Evolutionary conservation across 1,139 yeast species (phyloP), one percentile per base, ranked within the genome.

Genomic region (Saccharomyces pastorianus): DNA sequence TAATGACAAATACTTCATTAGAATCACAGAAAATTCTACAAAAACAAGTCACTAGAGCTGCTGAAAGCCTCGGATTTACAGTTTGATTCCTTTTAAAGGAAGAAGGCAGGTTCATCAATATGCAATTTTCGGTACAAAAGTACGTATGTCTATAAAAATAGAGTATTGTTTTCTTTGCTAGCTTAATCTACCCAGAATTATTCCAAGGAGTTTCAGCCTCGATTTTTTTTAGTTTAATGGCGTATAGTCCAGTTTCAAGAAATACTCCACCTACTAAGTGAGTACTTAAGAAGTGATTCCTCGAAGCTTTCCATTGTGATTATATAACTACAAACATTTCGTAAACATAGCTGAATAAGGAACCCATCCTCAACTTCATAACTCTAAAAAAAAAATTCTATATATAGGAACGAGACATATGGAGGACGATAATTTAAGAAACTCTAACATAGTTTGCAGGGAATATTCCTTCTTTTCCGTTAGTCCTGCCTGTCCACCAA

Each of bases 401-500:
- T n/a, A 46, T n/a, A 26, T 9, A 25, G 28, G n/a, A 25, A 11
- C 31, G 25, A 6, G 25, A 5, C 4, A 9, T 13, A 20, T 42
- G 32, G 31, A 5, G 25, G 11, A 2, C 8, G 14, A 23, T 32
- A 17, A 31, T 25, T 57, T 67, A 85, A 56, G 88, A 85, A 64
- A 90, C 72, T 66, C 90, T 95, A 47, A 93, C 97, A 67, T 93
- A 93, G 69, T 93, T 93, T 1, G 99, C 99, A 8, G 99, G 99
- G 78, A 93, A 93, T 27, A 91, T 90, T 51, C 99, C 99, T 59
- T 88, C 87, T 55, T 72, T 73, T 5, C 95, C 95, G 63, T 86
- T 87, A 56, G 83, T 76, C 67, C 86, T 82, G 20, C 99, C 99
- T 0, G 96, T 90, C 99, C 99, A 93, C 99, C 99, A 93, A 69